Evolutionary conservation across 2,329 filamentous ascomycete genomes (phyloP).

Genomic region (Nemania abortiva): DNA sequence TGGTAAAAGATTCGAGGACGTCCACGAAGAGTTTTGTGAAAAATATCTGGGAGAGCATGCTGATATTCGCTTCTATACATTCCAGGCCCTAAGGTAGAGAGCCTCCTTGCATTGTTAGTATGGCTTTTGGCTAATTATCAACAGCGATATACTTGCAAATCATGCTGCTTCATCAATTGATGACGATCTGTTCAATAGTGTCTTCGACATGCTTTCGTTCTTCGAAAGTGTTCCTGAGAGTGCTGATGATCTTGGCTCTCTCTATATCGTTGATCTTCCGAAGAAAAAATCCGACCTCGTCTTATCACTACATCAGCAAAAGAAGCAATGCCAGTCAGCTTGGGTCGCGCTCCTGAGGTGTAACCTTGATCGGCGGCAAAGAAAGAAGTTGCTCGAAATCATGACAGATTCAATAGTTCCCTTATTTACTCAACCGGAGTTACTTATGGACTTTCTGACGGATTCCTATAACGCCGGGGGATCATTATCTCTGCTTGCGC

Average conservation of each 20-base stretch:
- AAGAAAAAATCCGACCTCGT: conserved; percentile 76
- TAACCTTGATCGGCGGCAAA: conserved; percentile 76
- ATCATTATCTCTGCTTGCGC: conserved; percentile 84
- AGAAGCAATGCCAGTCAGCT: conserved; percentile 83
- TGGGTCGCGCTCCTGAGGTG: conserved; percentile 84
- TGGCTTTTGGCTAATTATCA: conserved; percentile 14
- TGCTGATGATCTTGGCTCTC: conserved; percentile 74
- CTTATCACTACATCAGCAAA: conserved; percentile 76
- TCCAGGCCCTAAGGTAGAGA: conserved; percentile 77
- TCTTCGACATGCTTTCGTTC: conserved; percentile 71
- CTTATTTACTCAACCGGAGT: conserved; percentile 88
- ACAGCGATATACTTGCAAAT: conserved; percentile 51
- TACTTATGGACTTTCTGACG: conserved; percentile 96
- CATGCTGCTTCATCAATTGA: conserved; percentile 40
- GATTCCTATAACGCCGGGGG: conserved; percentile 91
- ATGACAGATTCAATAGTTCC: conserved; percentile 85
- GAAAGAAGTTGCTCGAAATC: conserved; percentile 80
- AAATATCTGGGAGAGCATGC: conserved; percentile 84
- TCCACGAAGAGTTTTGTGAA: conserved; percentile 79
- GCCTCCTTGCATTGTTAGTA: too few relatives aligned
- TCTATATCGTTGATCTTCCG: conserved; percentile 73
- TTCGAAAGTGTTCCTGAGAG: conserved; percentile 79
- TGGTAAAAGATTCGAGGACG: conserved; percentile 65
- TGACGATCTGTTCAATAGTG: conserved; percentile 64
- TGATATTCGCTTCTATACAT: conserved; percentile 87